Evolutionary conservation across 2,329 filamentous ascomycete genomes (phyloP).

Genomic region (Hypoxylon sp.): DNA sequence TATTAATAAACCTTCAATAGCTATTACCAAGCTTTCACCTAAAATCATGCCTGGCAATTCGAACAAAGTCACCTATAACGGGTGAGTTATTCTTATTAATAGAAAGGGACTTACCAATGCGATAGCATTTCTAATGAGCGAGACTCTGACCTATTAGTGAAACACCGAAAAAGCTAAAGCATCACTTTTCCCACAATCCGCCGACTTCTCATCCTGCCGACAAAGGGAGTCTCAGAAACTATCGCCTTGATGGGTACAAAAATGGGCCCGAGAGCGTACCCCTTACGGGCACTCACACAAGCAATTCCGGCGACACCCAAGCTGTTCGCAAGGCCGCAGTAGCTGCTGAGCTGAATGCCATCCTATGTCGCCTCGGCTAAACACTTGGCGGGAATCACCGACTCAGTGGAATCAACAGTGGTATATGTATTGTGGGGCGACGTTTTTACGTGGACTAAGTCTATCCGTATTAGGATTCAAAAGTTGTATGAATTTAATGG

Average conservation of each 20-base stretch:
- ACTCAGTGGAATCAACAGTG: no score
- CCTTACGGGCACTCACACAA: background rate
- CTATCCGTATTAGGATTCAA: no score
- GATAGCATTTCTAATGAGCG: background rate
- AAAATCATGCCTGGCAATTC: conserved; percentile 16
- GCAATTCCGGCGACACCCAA: background rate
- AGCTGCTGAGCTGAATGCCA: conserved; percentile 17
- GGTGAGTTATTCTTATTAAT: background rate
- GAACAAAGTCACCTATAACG: conserved; percentile 17
- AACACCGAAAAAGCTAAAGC: conserved; percentile 7
- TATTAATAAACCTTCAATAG: background rate
- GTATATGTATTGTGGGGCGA: no score
- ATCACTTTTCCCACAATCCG: conserved; percentile 11
- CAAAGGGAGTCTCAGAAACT: conserved; percentile 13
- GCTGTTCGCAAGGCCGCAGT: background rate
- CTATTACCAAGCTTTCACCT: background rate
- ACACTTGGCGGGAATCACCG: background rate
- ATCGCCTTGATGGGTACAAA: conserved; percentile 12
- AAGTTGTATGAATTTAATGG: no score
- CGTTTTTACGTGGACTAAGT: no score
- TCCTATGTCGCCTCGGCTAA: conserved; percentile 13
- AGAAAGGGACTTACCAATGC: background rate
- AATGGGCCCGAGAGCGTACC: conserved; percentile 12
- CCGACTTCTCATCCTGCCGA: conserved; percentile 11
- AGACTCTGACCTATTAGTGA: background rate